phyloP scores from a whole-genome alignment of 2,329 filamentous ascomycete species.

The Hortaea werneckii region DNA sequence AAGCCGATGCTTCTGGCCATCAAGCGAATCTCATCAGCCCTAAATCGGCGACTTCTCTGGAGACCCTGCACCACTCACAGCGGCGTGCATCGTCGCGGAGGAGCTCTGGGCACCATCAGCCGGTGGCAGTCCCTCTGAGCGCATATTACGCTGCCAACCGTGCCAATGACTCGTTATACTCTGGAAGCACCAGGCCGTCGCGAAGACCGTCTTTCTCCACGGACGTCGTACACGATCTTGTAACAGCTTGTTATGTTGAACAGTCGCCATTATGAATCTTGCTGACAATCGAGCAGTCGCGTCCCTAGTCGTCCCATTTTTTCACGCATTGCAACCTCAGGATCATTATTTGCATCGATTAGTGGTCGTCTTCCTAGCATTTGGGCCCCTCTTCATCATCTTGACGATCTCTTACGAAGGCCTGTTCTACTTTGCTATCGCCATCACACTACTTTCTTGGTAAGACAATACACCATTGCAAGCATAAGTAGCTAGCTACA shows the following conservation, averaged over 20 bases:
- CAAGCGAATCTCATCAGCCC: no score
- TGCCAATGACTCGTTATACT: not conserved
- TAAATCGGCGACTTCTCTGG: no score
- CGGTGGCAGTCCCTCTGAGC: not conserved
- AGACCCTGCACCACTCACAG: no score
- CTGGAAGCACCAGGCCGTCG: not conserved
- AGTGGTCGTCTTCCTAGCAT: constrained; percentile 81
- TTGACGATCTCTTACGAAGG: constrained; percentile 96
- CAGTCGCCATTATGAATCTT: no score
- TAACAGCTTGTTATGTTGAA: no score
- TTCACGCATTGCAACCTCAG: constrained; percentile 72
- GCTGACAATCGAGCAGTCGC: constrained; percentile 40
- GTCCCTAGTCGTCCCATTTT: constrained; percentile 68
- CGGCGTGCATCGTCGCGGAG: no score
- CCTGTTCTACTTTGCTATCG: constrained; percentile 88
- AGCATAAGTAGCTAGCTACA: no score
- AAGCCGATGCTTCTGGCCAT: no score
- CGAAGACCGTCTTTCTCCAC: not conserved
- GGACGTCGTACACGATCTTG: not conserved
- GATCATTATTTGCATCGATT: constrained; percentile 84
- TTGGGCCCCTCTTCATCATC: constrained; percentile 87
- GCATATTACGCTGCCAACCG: not conserved
- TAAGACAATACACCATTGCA: not conserved
- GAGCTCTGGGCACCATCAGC: not conserved
- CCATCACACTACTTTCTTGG: constrained; percentile 73